Evolutionary conservation across 2,329 filamentous ascomycete species (phyloP).

Genomic region (Didymella keratinophila): DNA sequence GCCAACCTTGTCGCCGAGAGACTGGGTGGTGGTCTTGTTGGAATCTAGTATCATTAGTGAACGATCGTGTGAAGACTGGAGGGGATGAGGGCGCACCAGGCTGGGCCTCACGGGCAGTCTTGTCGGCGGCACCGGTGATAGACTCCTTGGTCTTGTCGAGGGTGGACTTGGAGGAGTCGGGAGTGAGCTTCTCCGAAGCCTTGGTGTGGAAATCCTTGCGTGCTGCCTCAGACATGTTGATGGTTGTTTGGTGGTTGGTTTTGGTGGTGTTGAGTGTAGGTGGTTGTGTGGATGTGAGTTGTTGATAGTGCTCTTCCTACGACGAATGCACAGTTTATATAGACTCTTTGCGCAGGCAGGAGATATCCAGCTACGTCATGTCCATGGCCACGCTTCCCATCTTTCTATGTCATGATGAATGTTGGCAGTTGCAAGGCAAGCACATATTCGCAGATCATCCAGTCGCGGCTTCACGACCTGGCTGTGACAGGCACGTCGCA

Average conservation of each 20-base stretch:
- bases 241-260: slow-evolving; percentile 36
- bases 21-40: slow-evolving; percentile 64
- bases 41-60: slow-evolving; percentile 50
- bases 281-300: slow-evolving; percentile 23
- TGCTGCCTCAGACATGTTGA: slow-evolving; percentile 67
- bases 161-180: slow-evolving; percentile 68
- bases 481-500: slow-evolving; percentile 2
- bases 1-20: slow-evolving; percentile 52
- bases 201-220: slow-evolving; percentile 69
- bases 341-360: slow-evolving; percentile 14
- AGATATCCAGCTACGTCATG: slow-evolving; percentile 37
- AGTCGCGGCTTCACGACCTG: slow-evolving; percentile 2
- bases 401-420: slow-evolving; percentile 7
- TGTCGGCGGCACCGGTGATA: slow-evolving; percentile 64
- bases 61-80: background rate
- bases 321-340: slow-evolving; percentile 29
- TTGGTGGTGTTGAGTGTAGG: slow-evolving; percentile 30
- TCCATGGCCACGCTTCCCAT: slow-evolving; percentile 14
- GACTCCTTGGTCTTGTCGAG: slow-evolving; percentile 65
- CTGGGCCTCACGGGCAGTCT: slow-evolving; percentile 52
- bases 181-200: slow-evolving; percentile 63
- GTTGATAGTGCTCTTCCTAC: slow-evolving; percentile 21
- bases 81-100: slow-evolving; percentile 46
- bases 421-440: slow-evolving; percentile 19
- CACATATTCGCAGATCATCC: background rate